These are phyloP conservation scores for Aspergillus amoenus DNA, from an alignment of 2,329 filamentous ascomycete genomes.

Conservation along the genomic window DNA sequence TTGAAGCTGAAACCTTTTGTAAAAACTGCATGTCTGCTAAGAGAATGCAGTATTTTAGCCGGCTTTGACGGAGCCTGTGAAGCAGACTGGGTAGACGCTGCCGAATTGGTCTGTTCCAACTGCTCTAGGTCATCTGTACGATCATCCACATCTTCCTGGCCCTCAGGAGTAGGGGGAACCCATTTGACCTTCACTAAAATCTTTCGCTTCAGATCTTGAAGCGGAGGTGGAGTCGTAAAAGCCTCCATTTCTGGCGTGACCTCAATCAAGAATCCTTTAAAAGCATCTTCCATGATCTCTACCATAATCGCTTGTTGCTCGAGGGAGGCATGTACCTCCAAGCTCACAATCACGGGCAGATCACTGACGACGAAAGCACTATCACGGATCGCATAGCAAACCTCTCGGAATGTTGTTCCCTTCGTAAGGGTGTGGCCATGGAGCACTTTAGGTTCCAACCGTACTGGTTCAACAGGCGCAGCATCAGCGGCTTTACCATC, in stretches of 20 bases:
- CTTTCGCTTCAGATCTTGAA: conserved; percentile 71
- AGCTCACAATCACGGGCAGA: conserved; percentile 83
- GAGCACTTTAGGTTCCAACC: conserved; percentile 73
- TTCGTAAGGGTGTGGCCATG: conserved; percentile 86
- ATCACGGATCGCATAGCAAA: conserved; percentile 76
- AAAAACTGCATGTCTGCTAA: conserved; percentile 78
- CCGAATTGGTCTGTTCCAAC: background rate
- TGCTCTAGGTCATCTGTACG: conserved; percentile 14
- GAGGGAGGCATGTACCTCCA: conserved; percentile 82
- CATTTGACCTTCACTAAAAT: conserved; percentile 83
- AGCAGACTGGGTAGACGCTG: conserved; percentile 4
- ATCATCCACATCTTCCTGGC: conserved; percentile 26
- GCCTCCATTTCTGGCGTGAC: conserved; percentile 55
- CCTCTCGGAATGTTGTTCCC: conserved; percentile 81
- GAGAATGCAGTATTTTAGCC: conserved; percentile 66
- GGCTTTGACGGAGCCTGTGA: conserved; percentile 45
- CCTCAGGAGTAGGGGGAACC: conserved; percentile 47
- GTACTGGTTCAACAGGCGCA: conserved; percentile 20
- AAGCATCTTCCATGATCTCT: conserved; percentile 87
- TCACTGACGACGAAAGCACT: conserved; percentile 74
- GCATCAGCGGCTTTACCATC: background rate
- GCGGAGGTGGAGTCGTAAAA: conserved; percentile 60
- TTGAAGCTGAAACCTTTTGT: conserved; percentile 82
- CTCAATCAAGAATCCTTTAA: conserved; percentile 73
- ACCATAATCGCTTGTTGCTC: conserved; percentile 92